These are phyloP conservation scores for Chaetomium strumarium DNA, from an alignment of 2,329 filamentous ascomycete genomes.

Conservation along the genomic window DNA sequence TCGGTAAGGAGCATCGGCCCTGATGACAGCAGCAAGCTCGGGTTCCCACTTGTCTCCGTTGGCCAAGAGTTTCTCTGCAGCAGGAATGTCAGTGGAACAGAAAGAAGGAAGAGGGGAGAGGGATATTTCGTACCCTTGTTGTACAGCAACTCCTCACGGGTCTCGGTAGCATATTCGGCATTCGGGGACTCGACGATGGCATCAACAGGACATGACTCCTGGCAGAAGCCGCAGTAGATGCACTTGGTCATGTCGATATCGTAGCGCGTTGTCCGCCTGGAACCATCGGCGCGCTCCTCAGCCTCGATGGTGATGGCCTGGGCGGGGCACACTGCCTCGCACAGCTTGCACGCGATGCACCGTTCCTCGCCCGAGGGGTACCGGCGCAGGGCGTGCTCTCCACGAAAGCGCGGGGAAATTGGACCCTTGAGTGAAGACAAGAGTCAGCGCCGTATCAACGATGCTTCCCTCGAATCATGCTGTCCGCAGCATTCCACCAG, in stretches of 20 bases:
- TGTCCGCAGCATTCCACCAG: neutral
- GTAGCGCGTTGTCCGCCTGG: slow-evolving; percentile 90
- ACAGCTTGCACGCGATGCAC: slow-evolving; percentile 99
- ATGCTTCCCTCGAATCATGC: neutral
- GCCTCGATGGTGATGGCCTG: slow-evolving; percentile 99
- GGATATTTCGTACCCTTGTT: slow-evolving; percentile 63
- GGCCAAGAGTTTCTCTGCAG: slow-evolving; percentile 69
- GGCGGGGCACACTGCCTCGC: slow-evolving; percentile 94
- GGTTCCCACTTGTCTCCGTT: slow-evolving; percentile 98
- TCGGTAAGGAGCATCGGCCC: slow-evolving; percentile 89
- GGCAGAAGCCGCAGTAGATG: slow-evolving; percentile 99
- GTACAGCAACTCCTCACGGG: slow-evolving; percentile 89
- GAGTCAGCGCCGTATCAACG: slow-evolving; percentile 19
- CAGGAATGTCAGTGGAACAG: slow-evolving; percentile 22
- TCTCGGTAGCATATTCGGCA: slow-evolving; percentile 58
- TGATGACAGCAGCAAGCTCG: slow-evolving; percentile 84
- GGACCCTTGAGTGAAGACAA: slow-evolving; percentile 65
- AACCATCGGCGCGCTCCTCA: slow-evolving; percentile 94
- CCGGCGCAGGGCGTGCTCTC: slow-evolving; percentile 91
- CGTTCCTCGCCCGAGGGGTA: slow-evolving; percentile 98
- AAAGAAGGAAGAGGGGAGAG: neutral
- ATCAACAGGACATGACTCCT: slow-evolving; percentile 97
- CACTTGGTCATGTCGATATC: slow-evolving; percentile 99
- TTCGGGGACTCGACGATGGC: slow-evolving; percentile 67
- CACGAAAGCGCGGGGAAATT: slow-evolving; percentile 95